Evolutionary conservation across 2,329 filamentous ascomycete genomes (phyloP), one percentile per base, ranked within the genome.

Genomic region (Microdochium paspali): DNA sequence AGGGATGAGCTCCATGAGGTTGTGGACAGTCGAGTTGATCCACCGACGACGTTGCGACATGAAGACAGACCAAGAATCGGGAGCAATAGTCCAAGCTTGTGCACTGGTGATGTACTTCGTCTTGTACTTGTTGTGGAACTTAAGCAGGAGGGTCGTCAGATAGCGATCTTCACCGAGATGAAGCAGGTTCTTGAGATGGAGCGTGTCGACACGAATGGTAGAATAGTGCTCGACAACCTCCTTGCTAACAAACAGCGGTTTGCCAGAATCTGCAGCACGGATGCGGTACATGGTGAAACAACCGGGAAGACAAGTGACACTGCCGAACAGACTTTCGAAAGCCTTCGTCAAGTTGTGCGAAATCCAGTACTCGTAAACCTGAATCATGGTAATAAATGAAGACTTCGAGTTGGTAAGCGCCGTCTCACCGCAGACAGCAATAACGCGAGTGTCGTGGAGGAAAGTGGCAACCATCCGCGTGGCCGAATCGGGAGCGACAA

Each of bases 241-340:
- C 54, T 85, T 84, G 66, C 90, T 95, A 58, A 98, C 90, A 63
- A 98, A 97, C 25, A 98, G 77, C 12, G 93, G 93, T 70, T 97
- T 97, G 58, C 90, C 91, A 15, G 84, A 89, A 66, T 97, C 93
- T 6, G 90, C 87, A 25, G 93, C 89, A 53, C 93, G 88, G 61
- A 98, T 90, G 58, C 93, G 86, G 69, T 96, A 98, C 93, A 98
- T 98, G 59, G 86, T 90, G 79, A 97, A 98, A 79, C 93, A 98
- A 73, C 93, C 93, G 23, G 93, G 93, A 62, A 98, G 75, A 77
- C 93, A 98, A 45, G 93, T 98, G 57, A 98, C 91, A 56, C 88
- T 95, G 49, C 91, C 93, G 62, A 98, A 98, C 58, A 98, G 76
- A 69, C 87, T 93, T 69, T 97, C 91, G 65, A 98, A 98, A 12